A percentile compares a stretch with the other conserved stretches of the same genome.
phyloP scores from a whole-genome alignment of 1,284 basidiomycete genomes.

The Vanrija sp. region DNA sequence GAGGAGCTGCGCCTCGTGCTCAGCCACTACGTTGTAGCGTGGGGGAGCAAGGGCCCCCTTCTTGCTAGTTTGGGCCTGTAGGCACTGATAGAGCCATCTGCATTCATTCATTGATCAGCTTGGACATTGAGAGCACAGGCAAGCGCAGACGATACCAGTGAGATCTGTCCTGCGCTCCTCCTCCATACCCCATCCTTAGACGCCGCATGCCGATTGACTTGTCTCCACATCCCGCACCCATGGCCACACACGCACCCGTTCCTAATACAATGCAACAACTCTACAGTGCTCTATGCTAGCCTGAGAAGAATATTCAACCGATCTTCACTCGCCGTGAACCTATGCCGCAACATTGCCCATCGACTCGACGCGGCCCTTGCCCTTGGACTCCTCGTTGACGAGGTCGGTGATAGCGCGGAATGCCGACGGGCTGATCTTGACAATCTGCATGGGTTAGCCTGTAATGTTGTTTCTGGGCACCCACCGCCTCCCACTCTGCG shows the following conservation, averaged over 20 bases:
- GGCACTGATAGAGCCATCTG: background rate
- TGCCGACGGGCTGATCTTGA: constrained; percentile 88
- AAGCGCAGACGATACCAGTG: no score
- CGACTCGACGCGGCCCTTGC: constrained; percentile 82
- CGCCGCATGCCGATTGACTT: no score
- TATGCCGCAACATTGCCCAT: constrained; percentile 42
- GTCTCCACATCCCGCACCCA: no score
- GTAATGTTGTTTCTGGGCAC: constrained; percentile 40
- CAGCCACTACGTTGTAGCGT: constrained; percentile 80
- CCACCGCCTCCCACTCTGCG: constrained; percentile 78
- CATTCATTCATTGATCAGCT: no score
- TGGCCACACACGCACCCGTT: no score
- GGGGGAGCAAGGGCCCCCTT: constrained; percentile 53
- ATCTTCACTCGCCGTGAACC: background rate
- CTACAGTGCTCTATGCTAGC: no score
- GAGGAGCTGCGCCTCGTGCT: constrained; percentile 87
- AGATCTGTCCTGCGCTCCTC: no score
- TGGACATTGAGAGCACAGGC: no score
- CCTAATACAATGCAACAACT: no score
- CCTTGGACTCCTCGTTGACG: constrained; percentile 74
- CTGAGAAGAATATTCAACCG: no score
- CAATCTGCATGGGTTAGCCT: constrained; percentile 55
- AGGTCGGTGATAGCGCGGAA: constrained; percentile 87
- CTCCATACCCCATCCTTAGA: no score
- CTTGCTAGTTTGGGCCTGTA: constrained; percentile 8